phyloP scores from a whole-genome alignment of 371 early-diverging fungal species.

The Cokeromyces recurvatus region DNA sequence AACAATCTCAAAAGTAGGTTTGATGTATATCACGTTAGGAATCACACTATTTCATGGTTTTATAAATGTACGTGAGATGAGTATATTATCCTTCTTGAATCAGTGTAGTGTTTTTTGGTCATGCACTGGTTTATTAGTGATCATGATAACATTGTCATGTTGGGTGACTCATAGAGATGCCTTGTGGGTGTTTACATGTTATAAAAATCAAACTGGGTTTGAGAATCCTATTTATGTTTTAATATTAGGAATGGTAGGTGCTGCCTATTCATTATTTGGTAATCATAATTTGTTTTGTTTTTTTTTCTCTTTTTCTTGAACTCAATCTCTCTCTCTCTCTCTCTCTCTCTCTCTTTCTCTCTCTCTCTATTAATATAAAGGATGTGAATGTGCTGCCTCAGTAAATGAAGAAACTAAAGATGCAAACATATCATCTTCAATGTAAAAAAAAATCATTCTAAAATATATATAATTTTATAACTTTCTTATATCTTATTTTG shows the following conservation, averaged over 20 bases:
- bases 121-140: conserved; percentile 27
- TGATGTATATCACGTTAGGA: conserved; percentile 25
- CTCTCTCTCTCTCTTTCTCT: too few relatives aligned
- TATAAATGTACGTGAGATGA: conserved; percentile 25
- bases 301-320: too few relatives aligned
- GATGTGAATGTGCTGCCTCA: conserved; percentile 38
- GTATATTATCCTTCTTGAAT: conserved; percentile 23
- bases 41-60: conserved; percentile 27
- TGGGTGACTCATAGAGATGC: conserved; percentile 19
- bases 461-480: too few relatives aligned
- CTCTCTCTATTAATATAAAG: too few relatives aligned
- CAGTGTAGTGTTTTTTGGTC: conserved; percentile 43
- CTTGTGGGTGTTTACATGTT: conserved; percentile 34
- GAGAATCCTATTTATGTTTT: conserved; percentile 33
- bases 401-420: conserved; percentile 44
- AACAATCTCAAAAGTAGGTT: conserved; percentile 11
- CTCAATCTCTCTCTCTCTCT: too few relatives aligned
- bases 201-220: conserved; percentile 41
- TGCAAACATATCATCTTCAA: conserved; percentile 36
- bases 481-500: neutral
- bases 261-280: conserved; percentile 43
- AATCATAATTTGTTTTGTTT: too few relatives aligned
- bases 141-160: conserved; percentile 19
- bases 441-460: too few relatives aligned
- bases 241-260: conserved; percentile 39